Conservation (phyloP, 1,284 basidiomycete genomes). For the Sporisorium sorghi region DNA sequence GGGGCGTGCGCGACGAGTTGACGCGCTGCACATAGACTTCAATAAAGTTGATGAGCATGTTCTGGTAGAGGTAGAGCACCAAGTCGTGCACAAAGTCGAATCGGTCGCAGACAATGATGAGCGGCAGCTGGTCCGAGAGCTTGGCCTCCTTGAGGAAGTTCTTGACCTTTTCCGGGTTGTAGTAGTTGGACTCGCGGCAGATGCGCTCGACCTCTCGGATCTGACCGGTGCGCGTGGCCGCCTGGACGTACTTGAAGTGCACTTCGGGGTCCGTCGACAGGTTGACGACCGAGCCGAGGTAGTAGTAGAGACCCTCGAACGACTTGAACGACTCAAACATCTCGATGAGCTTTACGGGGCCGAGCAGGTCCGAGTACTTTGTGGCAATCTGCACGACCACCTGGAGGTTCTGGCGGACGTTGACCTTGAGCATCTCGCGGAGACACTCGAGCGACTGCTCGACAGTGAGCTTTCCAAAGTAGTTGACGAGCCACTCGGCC, state of each 20-base stretch:
- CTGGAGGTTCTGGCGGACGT: constrained; percentile 97
- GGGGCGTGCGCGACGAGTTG: constrained; percentile 97
- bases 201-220: constrained; percentile 99
- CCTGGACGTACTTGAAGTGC: constrained; percentile 99
- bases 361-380: constrained; percentile 98
- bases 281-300: constrained; percentile 96
- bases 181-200: constrained; percentile 94
- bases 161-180: constrained; percentile 99
- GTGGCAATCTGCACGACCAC: constrained; percentile 98
- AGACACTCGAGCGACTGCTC: constrained; percentile 97
- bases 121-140: constrained; percentile 92
- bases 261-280: constrained; percentile 95
- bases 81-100: constrained; percentile 99
- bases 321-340: constrained; percentile 99
- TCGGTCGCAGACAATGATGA: constrained; percentile 99
- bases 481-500: constrained; percentile 95
- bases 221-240: constrained; percentile 96
- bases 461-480: constrained; percentile 97
- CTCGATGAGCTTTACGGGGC: constrained; percentile 96
- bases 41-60: constrained; percentile 95
- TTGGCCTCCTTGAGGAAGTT: constrained; percentile 98
- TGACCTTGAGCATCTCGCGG: constrained; percentile 96
- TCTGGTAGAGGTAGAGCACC: constrained; percentile 98
- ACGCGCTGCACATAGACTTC: constrained; percentile 99
- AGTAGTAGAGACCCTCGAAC: constrained; percentile 98